Evolutionary conservation across 768 basidiomycete species (phyloP).

Genomic region (Podaxis sp.): DNA sequence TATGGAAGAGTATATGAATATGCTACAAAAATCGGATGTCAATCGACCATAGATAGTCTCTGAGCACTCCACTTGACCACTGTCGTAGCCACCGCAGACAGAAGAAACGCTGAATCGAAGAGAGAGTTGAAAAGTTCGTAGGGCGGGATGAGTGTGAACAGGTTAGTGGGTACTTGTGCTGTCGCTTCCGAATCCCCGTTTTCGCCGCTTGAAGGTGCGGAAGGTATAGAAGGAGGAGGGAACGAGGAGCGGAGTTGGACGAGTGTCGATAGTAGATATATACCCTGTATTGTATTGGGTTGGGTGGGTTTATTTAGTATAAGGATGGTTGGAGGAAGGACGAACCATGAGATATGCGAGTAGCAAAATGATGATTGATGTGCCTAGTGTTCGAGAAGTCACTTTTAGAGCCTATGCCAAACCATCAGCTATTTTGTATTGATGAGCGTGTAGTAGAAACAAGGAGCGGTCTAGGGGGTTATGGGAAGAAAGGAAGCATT

Average conservation of each 20-base stretch:
- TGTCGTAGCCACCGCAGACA: conserved; percentile 49
- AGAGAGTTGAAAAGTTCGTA: conserved; percentile 72
- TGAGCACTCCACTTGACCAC: conserved; percentile 56
- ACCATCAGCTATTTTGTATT: background rate
- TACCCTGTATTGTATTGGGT: conserved; percentile 47
- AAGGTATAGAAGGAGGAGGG: conserved; percentile 49
- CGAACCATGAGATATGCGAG: conserved; percentile 83
- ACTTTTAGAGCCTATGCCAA: conserved; percentile 51
- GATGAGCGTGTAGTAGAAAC: background rate
- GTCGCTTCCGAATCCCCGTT: background rate
- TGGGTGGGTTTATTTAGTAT: background rate
- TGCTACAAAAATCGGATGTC: background rate
- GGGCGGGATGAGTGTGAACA: conserved; percentile 71
- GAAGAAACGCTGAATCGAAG: conserved; percentile 72
- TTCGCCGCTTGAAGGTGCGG: conserved; percentile 6
- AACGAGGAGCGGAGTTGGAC: conserved; percentile 82
- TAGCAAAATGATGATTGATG: conserved; percentile 72
- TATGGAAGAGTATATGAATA: too few relatives aligned
- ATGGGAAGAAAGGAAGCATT: background rate
- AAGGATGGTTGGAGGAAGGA: conserved; percentile 8
- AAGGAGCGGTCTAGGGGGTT: too few relatives aligned
- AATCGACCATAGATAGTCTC: conserved; percentile 33
- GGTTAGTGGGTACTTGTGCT: conserved; percentile 32
- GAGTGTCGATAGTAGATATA: conserved; percentile 80
- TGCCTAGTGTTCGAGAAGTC: conserved; percentile 66